Evolutionary conservation across 768 basidiomycete genomes (phyloP).

Genomic region (Kwoniella sp.): DNA sequence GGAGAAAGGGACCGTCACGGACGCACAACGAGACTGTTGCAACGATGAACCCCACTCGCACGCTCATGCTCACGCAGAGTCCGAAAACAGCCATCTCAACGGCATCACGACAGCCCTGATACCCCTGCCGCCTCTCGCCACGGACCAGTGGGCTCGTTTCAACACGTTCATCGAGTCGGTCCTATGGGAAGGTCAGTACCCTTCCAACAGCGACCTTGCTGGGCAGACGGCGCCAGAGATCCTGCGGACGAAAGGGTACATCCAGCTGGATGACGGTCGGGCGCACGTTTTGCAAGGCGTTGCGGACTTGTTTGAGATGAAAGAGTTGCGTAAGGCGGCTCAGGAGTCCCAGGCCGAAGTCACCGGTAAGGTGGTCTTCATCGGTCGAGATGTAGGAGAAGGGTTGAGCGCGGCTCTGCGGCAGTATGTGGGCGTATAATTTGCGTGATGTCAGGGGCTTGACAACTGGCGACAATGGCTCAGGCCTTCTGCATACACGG

Average conservation of each 20-base stretch:
- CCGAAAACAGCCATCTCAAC: conserved; percentile 47
- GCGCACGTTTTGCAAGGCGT: conserved; percentile 85
- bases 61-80: conserved; percentile 2
- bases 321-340: conserved; percentile 17
- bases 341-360: conserved; percentile 55
- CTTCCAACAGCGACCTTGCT: conserved; percentile 16
- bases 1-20: too few species aligned
- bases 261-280: conserved; percentile 55
- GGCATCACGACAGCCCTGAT: conserved; percentile 77
- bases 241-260: conserved; percentile 83
- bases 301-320: conserved; percentile 79
- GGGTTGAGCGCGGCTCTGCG: too few species aligned
- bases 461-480: too few species aligned
- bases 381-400: too few species aligned
- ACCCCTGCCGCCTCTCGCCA: conserved; percentile 60
- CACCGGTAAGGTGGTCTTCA: conserved; percentile 76
- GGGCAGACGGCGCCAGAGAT: conserved; percentile 58
- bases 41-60: conserved; percentile 24
- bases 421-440: too few species aligned
- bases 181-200: conserved; percentile 69
- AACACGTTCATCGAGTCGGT: conserved; percentile 76
- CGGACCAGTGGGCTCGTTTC: conserved; percentile 56
- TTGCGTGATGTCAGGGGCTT: too few species aligned
- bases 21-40: conserved; percentile 37
- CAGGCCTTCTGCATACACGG: too few species aligned